Conservation (phyloP, 2,329 filamentous ascomycete genomes). For the Golovinomyces cichoracearum region DNA sequence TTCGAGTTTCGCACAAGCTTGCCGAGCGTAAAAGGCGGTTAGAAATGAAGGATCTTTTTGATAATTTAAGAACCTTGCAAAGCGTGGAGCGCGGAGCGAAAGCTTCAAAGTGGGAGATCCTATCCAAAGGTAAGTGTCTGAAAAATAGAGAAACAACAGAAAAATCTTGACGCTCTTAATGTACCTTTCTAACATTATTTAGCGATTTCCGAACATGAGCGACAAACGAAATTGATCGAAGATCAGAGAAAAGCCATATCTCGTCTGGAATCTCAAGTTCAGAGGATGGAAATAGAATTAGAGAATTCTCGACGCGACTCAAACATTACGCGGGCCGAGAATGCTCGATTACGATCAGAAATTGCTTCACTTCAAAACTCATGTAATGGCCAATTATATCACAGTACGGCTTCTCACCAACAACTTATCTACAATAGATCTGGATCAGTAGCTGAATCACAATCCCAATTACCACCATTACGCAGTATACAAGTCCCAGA, state of each 20-base stretch:
- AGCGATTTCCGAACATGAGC: slow-evolving; percentile 37
- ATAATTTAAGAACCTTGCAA: slow-evolving; percentile 50
- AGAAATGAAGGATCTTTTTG: slow-evolving; percentile 73
- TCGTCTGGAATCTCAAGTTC: slow-evolving; percentile 18
- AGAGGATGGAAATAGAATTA: slow-evolving; percentile 20
- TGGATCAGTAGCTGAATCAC: slow-evolving; percentile 7
- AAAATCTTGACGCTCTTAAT: no score
- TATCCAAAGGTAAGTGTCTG: slow-evolving; percentile 46
- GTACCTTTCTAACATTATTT: slow-evolving; percentile 6
- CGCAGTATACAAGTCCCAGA: slow-evolving; percentile 24
- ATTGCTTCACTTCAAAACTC: slow-evolving; percentile 6
- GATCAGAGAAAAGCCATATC: slow-evolving; percentile 12
- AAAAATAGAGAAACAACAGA: no score
- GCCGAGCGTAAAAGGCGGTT: slow-evolving; percentile 61
- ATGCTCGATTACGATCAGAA: slow-evolving; percentile 12
- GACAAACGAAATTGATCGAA: slow-evolving; percentile 20
- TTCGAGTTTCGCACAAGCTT: slow-evolving; percentile 62
- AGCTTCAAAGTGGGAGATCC: slow-evolving; percentile 70
- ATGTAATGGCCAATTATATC: slow-evolving; percentile 4
- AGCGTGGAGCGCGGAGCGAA: slow-evolving; percentile 44
- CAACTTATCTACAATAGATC: slow-evolving; percentile 3
- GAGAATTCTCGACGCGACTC: slow-evolving; percentile 19
- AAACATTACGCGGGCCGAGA: slow-evolving; percentile 17
- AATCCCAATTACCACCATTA: slow-evolving; percentile 27
- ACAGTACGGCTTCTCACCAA: slow-evolving; percentile 3